Conservation (phyloP, 2,329 filamentous ascomycete species). For the Ceratocystis cacaofunesta region DNA sequence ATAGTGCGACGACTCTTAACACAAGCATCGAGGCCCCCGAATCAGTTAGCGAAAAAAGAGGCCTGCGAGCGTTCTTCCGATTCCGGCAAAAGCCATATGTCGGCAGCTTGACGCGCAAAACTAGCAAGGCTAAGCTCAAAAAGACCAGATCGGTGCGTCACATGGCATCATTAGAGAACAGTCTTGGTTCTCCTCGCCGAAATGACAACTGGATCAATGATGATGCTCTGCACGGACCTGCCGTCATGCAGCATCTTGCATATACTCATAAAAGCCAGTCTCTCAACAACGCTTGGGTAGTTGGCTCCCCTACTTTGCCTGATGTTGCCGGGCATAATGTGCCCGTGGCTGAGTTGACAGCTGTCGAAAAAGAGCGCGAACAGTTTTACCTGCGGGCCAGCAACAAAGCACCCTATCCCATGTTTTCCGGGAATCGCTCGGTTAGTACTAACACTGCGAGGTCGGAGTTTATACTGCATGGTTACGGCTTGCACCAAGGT, state of each 20-base stretch:
- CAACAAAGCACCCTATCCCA: constrained; percentile 7
- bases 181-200: background rate
- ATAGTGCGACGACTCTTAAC: background rate
- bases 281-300: background rate
- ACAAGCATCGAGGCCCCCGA: background rate
- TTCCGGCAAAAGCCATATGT: constrained; percentile 1
- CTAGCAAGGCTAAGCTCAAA: background rate
- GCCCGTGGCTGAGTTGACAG: background rate
- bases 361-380: constrained; percentile 10
- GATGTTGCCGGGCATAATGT: constrained; percentile 3
- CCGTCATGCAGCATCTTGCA: background rate
- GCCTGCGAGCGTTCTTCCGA: constrained; percentile 3
- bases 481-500: background rate
- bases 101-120: background rate
- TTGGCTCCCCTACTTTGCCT: constrained; percentile 12
- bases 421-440: constrained; percentile 10
- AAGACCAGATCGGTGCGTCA: background rate
- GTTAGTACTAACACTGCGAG: background rate
- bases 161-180: background rate
- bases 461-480: background rate
- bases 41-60: background rate
- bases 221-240: constrained; percentile 11
- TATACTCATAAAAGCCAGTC: background rate
- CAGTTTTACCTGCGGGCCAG: constrained; percentile 8
- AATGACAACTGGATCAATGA: constrained; percentile 11